These are phyloP conservation scores for Monilinia aucupariae DNA, from an alignment of 2,329 filamentous ascomycete species.

Conservation along the genomic window DNA sequence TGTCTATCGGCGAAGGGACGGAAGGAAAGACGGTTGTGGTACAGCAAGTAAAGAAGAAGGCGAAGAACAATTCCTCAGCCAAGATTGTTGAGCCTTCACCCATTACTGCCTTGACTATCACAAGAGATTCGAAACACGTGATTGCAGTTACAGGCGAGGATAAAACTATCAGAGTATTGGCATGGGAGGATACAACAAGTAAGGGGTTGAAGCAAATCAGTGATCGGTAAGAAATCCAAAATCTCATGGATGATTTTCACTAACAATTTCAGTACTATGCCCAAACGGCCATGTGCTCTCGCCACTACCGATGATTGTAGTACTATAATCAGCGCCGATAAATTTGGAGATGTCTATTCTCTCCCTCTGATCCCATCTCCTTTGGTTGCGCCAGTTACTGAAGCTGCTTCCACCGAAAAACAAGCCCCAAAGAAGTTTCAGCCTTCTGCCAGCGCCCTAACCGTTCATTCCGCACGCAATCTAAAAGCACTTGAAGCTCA, in stretches of 20 bases:
- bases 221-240: constrained; percentile 52
- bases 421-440: constrained; percentile 36
- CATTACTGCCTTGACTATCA: constrained; percentile 63
- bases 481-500: constrained; percentile 55
- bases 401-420: constrained; percentile 20
- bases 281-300: constrained; percentile 80
- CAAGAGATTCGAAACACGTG: constrained; percentile 60
- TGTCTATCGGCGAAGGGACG: constrained; percentile 19
- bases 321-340: constrained; percentile 80
- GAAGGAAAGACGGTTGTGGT: constrained; percentile 19
- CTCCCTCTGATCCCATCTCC: constrained; percentile 58
- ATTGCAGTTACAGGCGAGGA: constrained; percentile 83
- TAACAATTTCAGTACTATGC: constrained; percentile 55
- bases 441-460: constrained; percentile 52
- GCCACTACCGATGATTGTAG: constrained; percentile 61
- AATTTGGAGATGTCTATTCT: constrained; percentile 94
- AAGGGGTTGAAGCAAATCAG: constrained; percentile 57
- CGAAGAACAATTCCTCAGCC: constrained; percentile 21
- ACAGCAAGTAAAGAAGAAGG: constrained; percentile 24
- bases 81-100: constrained; percentile 50
- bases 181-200: constrained; percentile 52
- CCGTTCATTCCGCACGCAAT: constrained; percentile 61
- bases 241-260: constrained; percentile 3
- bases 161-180: constrained; percentile 82
- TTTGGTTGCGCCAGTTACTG: constrained; percentile 17